Evolutionary conservation across 306 rosid genomes (phyloP).

Genomic region (Carpinus viminea): DNA sequence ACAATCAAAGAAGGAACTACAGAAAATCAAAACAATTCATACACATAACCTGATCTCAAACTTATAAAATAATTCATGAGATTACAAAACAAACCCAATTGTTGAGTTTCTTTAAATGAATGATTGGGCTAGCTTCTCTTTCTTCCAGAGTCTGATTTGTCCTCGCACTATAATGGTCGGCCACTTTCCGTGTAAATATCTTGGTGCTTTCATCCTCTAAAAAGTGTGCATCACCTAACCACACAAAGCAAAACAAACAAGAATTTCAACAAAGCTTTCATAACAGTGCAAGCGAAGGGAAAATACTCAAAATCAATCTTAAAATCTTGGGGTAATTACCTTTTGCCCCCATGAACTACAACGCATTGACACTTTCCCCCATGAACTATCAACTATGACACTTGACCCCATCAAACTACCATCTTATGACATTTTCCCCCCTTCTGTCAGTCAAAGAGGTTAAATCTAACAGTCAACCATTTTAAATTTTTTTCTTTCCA

Average conservation of each 20-base stretch:
- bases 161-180: constrained; percentile 91
- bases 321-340: no score
- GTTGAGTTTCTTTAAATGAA: constrained; percentile 90
- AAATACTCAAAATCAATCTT: not conserved
- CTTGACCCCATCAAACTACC: no score
- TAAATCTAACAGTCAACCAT: no score
- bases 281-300: not conserved
- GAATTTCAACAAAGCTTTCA: constrained; percentile 4
- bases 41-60: not conserved
- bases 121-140: constrained; percentile 86
- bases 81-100: constrained; percentile 64
- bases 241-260: constrained; percentile 25
- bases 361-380: no score
- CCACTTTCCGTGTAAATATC: constrained; percentile 79
- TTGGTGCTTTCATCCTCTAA: constrained; percentile 94
- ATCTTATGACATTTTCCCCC: no score
- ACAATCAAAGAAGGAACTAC: constrained; percentile 15
- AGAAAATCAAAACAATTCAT: constrained; percentile 9
- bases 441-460: no score
- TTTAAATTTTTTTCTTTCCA: no score
- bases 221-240: constrained; percentile 62
- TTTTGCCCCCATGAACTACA: no score
- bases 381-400: no score
- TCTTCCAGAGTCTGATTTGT: constrained; percentile 91
- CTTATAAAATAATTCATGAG: constrained; percentile 1